Base-by-base conservation (phyloP, 495 filamentous ascomycete species). In the Penicillium parvum region DNA sequence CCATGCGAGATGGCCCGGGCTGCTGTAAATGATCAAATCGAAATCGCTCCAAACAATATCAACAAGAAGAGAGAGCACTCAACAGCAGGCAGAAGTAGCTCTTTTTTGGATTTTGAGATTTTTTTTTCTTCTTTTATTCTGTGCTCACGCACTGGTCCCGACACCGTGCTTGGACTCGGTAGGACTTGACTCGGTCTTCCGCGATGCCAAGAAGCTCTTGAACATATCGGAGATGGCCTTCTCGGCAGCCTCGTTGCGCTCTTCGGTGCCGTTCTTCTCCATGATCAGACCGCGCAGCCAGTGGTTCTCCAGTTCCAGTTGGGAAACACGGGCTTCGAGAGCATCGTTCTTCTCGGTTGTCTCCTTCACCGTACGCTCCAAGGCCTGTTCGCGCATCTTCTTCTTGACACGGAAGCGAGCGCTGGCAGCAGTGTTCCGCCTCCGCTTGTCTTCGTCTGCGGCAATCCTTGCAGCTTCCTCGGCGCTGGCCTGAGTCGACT, bases 331-430 rank as follows among this genome's bases (percentile, higher is more conserved):
- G 42, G 81, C 75, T 65, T 96, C 90, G 10, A 98, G 75, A n/a
- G 69, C 66, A 1, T 69, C 68, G 23, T 91, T 86, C 66, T 90
- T 88, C 8, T 95, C 89, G 5, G 72, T 79, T 66, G 94, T 88
- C 49, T 96, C 92, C 72, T 92, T 92, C 43, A 92, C 83, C 26
- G 79, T 79, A 55, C 83, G 84, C 69, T 97, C 92, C 35, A 98
- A 80, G 1, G 87, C 85, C 58, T 88, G 83, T 73, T 98, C 92
- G 35, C 92, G 86, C 74, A 94, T 86, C 81, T 98, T 98, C 88
- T 98, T 98, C 82, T 98, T 98, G 50, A 97, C 83, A 40, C 92
- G 86, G 81, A 98, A 98, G 19, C 92, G 86, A 7, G 92, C 92
- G 42, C 81, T 86, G 21, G 92, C 92, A 17, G 92, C 92, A 0